Evolutionary conservation across 495 filamentous ascomycete genomes (phyloP).

Genomic region (Letharia lupina): DNA sequence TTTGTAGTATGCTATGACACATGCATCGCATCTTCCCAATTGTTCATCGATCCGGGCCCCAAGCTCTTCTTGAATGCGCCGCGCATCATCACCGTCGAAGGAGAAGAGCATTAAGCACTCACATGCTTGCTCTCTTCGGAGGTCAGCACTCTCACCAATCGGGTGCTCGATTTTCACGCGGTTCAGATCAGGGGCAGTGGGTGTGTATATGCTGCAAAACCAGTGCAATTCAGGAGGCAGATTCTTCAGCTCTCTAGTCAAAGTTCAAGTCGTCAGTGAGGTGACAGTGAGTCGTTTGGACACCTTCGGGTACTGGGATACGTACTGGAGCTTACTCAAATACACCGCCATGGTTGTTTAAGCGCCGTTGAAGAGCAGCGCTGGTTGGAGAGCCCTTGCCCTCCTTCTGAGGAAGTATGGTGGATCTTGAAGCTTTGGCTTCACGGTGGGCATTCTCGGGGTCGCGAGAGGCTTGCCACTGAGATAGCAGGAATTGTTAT

Average conservation of each 20-base stretch:
- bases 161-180: slow-evolving; percentile 8
- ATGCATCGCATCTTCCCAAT: slow-evolving; percentile 66
- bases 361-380: neutral
- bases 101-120: slow-evolving; percentile 60
- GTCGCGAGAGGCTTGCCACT: neutral
- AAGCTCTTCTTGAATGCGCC: slow-evolving; percentile 51
- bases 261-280: slow-evolving; percentile 5
- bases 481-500: neutral
- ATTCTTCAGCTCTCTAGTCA: slow-evolving; percentile 16
- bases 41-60: slow-evolving; percentile 43
- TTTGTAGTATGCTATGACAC: slow-evolving; percentile 73
- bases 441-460: slow-evolving; percentile 4
- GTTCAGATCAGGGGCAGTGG: neutral
- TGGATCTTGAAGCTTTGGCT: neutral
- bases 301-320: neutral
- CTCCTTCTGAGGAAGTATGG: neutral
- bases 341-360: slow-evolving; percentile 19
- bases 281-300: no score
- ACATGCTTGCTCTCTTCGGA: slow-evolving; percentile 49
- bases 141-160: slow-evolving; percentile 40
- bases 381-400: neutral
- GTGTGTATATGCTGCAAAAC: slow-evolving; percentile 19
- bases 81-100: slow-evolving; percentile 53
- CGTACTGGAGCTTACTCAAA: slow-evolving; percentile 23
- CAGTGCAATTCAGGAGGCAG: slow-evolving; percentile 24